Percentiles rank a stretch among this genome's conserved stretches.
phyloP scores from a whole-genome alignment of 306 rosid genomes.

The Carpinus viminea region DNA sequence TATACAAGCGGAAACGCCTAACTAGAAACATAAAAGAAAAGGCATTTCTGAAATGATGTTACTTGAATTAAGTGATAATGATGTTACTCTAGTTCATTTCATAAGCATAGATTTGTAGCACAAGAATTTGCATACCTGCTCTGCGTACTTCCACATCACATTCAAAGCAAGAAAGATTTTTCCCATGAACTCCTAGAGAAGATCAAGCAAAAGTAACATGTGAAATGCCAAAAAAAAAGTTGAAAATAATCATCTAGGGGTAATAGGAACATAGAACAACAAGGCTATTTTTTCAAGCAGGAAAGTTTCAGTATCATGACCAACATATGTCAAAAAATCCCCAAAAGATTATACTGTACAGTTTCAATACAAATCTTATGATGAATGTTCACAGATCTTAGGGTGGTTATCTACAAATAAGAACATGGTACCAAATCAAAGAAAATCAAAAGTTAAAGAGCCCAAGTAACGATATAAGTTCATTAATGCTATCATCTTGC shows the following conservation, averaged over 20 bases:
- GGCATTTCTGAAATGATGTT: too few species aligned
- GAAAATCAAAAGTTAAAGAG: neutral
- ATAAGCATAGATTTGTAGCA: constrained; percentile 3
- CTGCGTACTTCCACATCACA: constrained; percentile 99
- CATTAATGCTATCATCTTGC: neutral
- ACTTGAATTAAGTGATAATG: neutral
- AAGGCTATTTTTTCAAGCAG: too few species aligned
- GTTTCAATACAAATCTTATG: too few species aligned
- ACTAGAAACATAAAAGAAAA: too few species aligned
- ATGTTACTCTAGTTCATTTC: neutral
- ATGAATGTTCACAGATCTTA: too few species aligned
- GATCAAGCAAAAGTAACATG: constrained; percentile 19
- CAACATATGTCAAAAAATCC: too few species aligned
- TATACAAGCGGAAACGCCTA: too few species aligned
- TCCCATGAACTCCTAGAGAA: constrained; percentile 89
- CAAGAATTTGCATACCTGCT: constrained; percentile 64
- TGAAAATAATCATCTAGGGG: neutral
- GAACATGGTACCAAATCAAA: too few species aligned
- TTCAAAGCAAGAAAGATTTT: constrained; percentile 91
- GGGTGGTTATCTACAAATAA: too few species aligned
- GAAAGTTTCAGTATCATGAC: too few species aligned
- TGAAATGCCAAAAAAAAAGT: neutral
- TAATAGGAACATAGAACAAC: neutral
- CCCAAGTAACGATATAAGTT: neutral
- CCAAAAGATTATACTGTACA: too few species aligned